Evolutionary conservation across 1,139 yeast species (phyloP), one percentile per base, ranked within the genome.

Genomic region (Hanseniaspora sp.): DNA sequence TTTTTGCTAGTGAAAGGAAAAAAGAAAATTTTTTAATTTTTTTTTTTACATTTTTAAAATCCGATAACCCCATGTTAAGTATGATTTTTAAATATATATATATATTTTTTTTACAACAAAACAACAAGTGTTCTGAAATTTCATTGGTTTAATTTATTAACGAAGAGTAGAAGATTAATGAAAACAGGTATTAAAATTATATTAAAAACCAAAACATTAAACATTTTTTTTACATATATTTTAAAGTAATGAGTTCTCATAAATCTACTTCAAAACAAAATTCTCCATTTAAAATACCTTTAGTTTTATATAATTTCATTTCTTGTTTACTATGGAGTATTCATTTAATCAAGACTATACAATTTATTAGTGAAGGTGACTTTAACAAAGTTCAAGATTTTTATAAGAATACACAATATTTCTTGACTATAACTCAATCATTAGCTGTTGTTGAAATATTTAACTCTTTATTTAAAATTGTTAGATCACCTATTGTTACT

Each of bases 401-500:
- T 40, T 86, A 82, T 59, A 76, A 74, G 12, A 75, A 79, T 56
- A 77, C 95, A 15, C 75, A 76, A 48, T 71, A 72, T 38, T 71
- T 82, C 62, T 76, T 86, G 54, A 81, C 84, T 3, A 69, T 72
- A 53, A 80, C 92, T 52, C 99, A 92, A 70, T 76, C 87, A n/a
- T 72, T 82, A 57, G 97, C 98, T 0, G 60, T 87, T 1, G 74
- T 86, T 49, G 99, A 92, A 67, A 78, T 92, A 38, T 73, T 79
- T 62, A 94, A 92, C 68, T 78, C 96, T 1, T 73, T 80, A 3
- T 67, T 79, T 1, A 97, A 92, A 0, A 73, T 83, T 54, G 98
- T 92, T 34, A 80, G 83, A 59, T 83, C 97, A 5, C 96, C 97
- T 0, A 61, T 90, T 9, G 64, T 83, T 57, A 92, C 96, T 38